Evolutionary conservation across 306 rosid genomes (phyloP), one percentile per base, ranked within the genome.

Genomic region (Vigna nakashimae): DNA sequence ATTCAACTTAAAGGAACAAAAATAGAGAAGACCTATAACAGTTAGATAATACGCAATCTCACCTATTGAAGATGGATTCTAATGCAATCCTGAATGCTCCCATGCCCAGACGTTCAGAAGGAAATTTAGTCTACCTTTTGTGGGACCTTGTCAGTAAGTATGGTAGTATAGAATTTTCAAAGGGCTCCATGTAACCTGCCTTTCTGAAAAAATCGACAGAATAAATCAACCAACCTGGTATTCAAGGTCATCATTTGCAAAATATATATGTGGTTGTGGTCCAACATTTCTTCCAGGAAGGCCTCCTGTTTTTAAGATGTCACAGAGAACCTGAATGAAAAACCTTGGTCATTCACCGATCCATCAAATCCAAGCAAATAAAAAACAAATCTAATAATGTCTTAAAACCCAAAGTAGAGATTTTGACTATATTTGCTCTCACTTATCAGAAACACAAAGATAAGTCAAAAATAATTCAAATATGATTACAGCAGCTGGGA

Each of bases 1-100:
- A 30, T 32, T 16, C 52, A 69, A 34, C 48, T 70, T 16, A 20
- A 65, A 43, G 64, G 59, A 77, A 78, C 74, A 9, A 67, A 60
- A 68, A 53, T 8, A 65, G 38, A 73, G 71, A 40, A 66, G 20
- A 11, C 55, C 26, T 40, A 58, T 13, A 18, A 75, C 24, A 20
- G 70, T 70, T 24, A n/a, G 69, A 75, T 52, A 52, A 77, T 72
- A 14, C 65, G 60, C 82, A 55, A 67, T 18, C 85, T 78, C 86
- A 92, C 98, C 86, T 80, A 71, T 88, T 90, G 88, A 90, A 92
- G 85, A 94, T 83, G 80, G 98, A 86, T 84, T 94, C 97, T 75
- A 92, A 69, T 69, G 97, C 97, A 80, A 92, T 91, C 73, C 97
- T 88, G 93, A 92, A 94, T 87, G 97, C 97, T 82, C 98, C 98